These are phyloP conservation scores for Asparagopsis taxiformis DNA, from an alignment of 31 red algal genomes.

Conservation along the genomic window DNA sequence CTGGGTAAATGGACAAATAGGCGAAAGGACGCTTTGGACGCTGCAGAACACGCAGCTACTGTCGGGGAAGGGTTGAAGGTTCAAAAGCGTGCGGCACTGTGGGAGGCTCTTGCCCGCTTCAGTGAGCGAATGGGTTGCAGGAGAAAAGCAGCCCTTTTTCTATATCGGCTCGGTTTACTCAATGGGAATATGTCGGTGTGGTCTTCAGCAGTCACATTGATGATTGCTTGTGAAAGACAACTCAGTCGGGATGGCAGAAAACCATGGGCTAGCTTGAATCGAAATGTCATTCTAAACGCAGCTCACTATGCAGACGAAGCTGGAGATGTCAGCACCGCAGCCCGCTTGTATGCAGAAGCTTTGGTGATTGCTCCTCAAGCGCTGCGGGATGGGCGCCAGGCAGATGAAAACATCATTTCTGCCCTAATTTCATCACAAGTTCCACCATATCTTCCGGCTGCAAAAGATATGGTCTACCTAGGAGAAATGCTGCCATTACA, in stretches of 20 bases:
- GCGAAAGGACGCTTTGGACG: slow-evolving; percentile 65
- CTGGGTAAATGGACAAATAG: slow-evolving; percentile 55
- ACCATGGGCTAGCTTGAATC: slow-evolving; percentile 51
- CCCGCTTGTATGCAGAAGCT: slow-evolving; percentile 55
- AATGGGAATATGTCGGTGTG: slow-evolving; percentile 38
- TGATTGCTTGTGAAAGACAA: slow-evolving; percentile 57
- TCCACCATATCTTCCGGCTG: slow-evolving; percentile 38
- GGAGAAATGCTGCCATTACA: slow-evolving; percentile 23
- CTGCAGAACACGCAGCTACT: slow-evolving; percentile 60
- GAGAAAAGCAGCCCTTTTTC: slow-evolving; percentile 57
- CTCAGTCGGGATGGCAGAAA: slow-evolving; percentile 37
- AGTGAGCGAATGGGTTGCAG: slow-evolving; percentile 57
- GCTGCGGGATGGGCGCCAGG: slow-evolving; percentile 8
- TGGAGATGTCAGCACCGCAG: slow-evolving; percentile 42
- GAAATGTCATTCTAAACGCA: slow-evolving; percentile 52
- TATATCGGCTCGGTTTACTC: slow-evolving; percentile 60
- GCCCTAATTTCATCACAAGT: slow-evolving; percentile 34
- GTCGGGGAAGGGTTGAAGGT: slow-evolving; percentile 58
- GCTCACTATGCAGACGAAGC: slow-evolving; percentile 47
- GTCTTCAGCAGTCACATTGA: slow-evolving; percentile 53
- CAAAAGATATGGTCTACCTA: slow-evolving; percentile 18
- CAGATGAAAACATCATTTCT: slow-evolving; percentile 37
- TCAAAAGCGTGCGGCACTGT: slow-evolving; percentile 53
- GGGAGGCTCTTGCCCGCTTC: slow-evolving; percentile 69
- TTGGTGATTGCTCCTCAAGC: slow-evolving; percentile 24